phyloP scores from a whole-genome alignment of 345 rosid species.

The Gossypium mustelinum region DNA sequence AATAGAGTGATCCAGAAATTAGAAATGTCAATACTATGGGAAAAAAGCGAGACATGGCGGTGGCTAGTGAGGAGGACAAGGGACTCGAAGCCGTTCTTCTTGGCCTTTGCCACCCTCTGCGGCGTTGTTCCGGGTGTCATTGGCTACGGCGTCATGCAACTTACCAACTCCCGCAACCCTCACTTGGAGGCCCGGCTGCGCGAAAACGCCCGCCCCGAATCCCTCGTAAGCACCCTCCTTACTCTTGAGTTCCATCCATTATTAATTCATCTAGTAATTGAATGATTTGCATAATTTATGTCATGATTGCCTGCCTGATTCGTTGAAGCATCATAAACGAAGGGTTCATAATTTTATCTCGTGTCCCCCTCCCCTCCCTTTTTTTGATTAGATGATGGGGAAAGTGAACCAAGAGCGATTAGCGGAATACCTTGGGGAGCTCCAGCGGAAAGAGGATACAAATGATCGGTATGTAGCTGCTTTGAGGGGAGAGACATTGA shows the following conservation, averaged over 20 bases:
- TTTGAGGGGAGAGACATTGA: slow-evolving; percentile 77
- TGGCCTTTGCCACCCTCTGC: slow-evolving; percentile 80
- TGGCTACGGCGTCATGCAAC: slow-evolving; percentile 89
- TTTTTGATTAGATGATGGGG: slow-evolving; percentile 74
- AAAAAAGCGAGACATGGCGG: slow-evolving; percentile 71
- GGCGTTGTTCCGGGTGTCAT: slow-evolving; percentile 85
- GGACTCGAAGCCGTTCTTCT: slow-evolving; percentile 84
- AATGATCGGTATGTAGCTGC: slow-evolving; percentile 93
- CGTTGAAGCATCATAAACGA: too few species aligned
- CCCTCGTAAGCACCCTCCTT: slow-evolving; percentile 39
- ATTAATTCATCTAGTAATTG: background rate
- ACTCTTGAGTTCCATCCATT: background rate
- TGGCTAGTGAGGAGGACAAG: slow-evolving; percentile 75
- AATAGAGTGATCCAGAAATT: background rate
- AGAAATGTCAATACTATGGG: slow-evolving; percentile 53
- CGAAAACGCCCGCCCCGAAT: slow-evolving; percentile 68
- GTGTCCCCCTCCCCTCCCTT: too few species aligned
- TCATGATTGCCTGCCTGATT: background rate
- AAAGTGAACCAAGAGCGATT: slow-evolving; percentile 80
- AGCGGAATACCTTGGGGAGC: slow-evolving; percentile 85
- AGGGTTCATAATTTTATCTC: too few species aligned
- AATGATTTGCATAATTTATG: background rate
- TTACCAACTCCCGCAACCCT: slow-evolving; percentile 63
- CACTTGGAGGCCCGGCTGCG: slow-evolving; percentile 88
- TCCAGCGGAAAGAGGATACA: slow-evolving; percentile 84